Base-by-base conservation (phyloP, 495 filamentous ascomycete species). In the Daldinia caldariorum region DNA sequence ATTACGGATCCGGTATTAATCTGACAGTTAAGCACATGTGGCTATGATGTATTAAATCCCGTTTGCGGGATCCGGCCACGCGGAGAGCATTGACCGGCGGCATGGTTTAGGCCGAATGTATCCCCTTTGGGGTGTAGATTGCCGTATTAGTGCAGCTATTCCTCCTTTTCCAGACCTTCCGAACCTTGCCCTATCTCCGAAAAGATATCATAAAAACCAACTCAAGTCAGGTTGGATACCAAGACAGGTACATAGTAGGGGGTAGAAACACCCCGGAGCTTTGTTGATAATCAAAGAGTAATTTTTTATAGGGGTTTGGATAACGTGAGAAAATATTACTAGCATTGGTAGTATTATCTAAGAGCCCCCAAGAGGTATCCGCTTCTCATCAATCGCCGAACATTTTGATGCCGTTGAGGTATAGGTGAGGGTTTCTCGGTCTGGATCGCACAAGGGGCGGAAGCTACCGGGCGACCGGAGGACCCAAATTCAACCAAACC, bases 381-480 rank as follows among this genome's bases (percentile, higher is more conserved):
- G 29, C 26, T 61, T 49, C 32, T 61, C 45, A 41, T 38, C n/a
- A 26, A 51, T 26, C 20, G 20, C 29, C 13, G 7, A 41, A 26
- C 22, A 14, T 3, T 49, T 9, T 29, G 9, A 16, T 26, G 43
- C 18, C 20, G 8, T 64, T 47, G 35, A 29, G 26, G 26, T 37
- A 16, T 14, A 35, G 22, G 12, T 43, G 10, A 8, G 43, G 43
- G 7, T 47, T 31, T 9, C 14, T 67, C 14, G 54, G 49, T 47
- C 45, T 26, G 53, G 49, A 64, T 60, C 51, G 47, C 50, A 65
- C 49, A 53, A 54, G 63, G 62, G 57, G 61, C 65, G 70, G 70
- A 64, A 61, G 70, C 65, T 61, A 55, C 70, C 70, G 70, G 70
- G 56, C 58, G 63, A 66, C 65, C 57, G 61, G 61, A 65, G 69